These are phyloP conservation scores for Austroboletus sp. DNA, from an alignment of 1,284 basidiomycete species.

Conservation along the genomic window DNA sequence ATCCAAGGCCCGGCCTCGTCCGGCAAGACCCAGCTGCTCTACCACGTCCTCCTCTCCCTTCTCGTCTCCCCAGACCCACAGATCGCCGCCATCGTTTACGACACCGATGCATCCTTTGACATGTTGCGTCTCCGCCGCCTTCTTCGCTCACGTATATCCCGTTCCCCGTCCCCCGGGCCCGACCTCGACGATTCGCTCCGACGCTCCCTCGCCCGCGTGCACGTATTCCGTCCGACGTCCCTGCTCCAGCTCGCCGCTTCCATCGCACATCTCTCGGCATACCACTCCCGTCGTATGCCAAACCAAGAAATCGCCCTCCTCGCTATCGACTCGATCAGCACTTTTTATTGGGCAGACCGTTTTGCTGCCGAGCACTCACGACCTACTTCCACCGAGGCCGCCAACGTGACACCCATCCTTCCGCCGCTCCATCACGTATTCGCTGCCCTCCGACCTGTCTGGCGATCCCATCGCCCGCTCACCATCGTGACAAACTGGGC, in stretches of 20 bases:
- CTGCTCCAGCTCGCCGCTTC: conserved; percentile 62
- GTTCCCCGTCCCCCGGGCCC: conserved; percentile 13
- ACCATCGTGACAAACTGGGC: conserved; percentile 63
- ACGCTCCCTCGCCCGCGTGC: conserved; percentile 47
- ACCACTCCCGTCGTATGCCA: conserved; percentile 45
- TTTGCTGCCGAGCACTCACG: conserved; percentile 54
- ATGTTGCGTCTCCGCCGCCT: conserved; percentile 48
- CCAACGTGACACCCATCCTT: conserved; percentile 11
- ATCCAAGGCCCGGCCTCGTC: conserved; percentile 66
- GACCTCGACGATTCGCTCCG: conserved; percentile 32
- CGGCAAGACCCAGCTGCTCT: conserved; percentile 70
- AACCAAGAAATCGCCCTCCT: conserved; percentile 54
- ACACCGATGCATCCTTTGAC: conserved; percentile 61
- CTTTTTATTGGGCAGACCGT: conserved; percentile 73
- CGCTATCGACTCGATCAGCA: conserved; percentile 66
- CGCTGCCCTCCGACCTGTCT: conserved; percentile 46
- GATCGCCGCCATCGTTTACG: conserved; percentile 59
- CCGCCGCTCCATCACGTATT: conserved; percentile 39
- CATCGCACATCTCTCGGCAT: conserved; percentile 51
- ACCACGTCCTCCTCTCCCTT: conserved; percentile 56
- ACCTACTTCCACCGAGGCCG: conserved; percentile 15
- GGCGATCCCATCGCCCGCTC: conserved; percentile 46
- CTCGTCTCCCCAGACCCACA: conserved; percentile 41
- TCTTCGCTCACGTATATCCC: conserved; percentile 38
- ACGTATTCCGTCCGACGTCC: conserved; percentile 61